Percentiles rank a stretch among this genome's conserved stretches.
phyloP scores from a whole-genome alignment of 371 early-diverging fungal species.

The Umbelopsis sp. region DNA sequence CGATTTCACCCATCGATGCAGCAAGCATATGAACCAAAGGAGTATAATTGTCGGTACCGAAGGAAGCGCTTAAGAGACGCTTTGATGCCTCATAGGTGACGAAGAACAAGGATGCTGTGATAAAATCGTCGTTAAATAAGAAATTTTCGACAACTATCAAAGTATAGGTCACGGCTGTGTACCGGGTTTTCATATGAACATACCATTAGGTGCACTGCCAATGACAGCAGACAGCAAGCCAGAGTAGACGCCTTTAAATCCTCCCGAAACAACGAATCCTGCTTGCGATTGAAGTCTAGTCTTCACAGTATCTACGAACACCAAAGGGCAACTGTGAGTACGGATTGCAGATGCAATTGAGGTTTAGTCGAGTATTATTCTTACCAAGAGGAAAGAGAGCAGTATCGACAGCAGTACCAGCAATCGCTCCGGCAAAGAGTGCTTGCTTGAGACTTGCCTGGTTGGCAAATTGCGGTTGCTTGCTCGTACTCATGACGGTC shows the following conservation, averaged over 20 bases:
- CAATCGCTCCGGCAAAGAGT: constrained; percentile 77
- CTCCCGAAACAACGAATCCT: constrained; percentile 90
- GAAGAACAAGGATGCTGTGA: constrained; percentile 88
- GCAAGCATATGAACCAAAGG: constrained; percentile 86
- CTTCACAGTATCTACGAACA: constrained; percentile 83
- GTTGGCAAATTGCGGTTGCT: constrained; percentile 21
- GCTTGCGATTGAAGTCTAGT: constrained; percentile 86
- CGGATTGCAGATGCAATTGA: background rate
- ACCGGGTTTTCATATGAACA: background rate
- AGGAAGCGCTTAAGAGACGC: constrained; percentile 38
- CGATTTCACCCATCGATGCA: constrained; percentile 91
- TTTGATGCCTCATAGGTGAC: constrained; percentile 89
- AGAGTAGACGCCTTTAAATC: constrained; percentile 89
- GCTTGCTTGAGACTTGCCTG: constrained; percentile 50
- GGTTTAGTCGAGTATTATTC: background rate
- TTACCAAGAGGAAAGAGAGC: constrained; percentile 81
- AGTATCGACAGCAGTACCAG: constrained; percentile 88
- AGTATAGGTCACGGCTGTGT: no score
- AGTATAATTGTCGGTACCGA: constrained; percentile 48
- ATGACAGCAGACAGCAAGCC: constrained; percentile 91
- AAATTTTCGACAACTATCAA: no score
- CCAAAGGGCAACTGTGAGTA: background rate
- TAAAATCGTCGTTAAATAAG: no score
- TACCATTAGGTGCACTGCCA: constrained; percentile 93
- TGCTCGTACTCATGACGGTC: constrained; percentile 6